A percentile compares a stretch with the other conserved stretches of the same genome.
phyloP scores from a whole-genome alignment of 257 asterid species.

The Buddleja alternifolia region DNA sequence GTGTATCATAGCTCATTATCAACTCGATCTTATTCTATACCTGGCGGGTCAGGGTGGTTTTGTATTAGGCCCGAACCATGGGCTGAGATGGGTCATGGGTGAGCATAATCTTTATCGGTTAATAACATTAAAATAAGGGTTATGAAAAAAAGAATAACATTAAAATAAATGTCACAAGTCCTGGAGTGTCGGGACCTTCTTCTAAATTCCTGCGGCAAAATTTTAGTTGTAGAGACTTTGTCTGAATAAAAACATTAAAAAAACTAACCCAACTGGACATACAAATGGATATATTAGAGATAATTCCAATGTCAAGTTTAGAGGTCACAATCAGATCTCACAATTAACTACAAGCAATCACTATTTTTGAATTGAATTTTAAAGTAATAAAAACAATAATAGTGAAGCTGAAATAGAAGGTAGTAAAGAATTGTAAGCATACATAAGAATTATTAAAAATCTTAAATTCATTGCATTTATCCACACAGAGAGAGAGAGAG shows the following conservation, averaged over 20 bases:
- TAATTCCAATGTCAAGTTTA: constrained; percentile 48
- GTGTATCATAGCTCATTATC: too few species aligned
- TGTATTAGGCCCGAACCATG: too few species aligned
- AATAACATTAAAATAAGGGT: too few species aligned
- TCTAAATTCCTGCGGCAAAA: not conserved
- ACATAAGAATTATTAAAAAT: not conserved
- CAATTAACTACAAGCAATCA: constrained; percentile 25
- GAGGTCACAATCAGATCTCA: constrained; percentile 47
- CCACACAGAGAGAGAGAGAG: not conserved
- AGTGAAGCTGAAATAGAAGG: constrained; percentile 8
- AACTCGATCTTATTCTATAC: too few species aligned
- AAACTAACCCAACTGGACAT: constrained; percentile 7
- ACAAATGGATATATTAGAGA: too few species aligned
- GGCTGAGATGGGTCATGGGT: too few species aligned
- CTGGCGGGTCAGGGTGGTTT: too few species aligned
- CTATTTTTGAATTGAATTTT: not conserved
- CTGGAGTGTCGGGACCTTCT: too few species aligned
- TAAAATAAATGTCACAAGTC: too few species aligned
- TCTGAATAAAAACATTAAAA: not conserved
- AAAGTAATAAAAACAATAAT: not conserved
- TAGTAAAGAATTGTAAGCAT: not conserved
- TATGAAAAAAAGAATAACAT: too few species aligned
- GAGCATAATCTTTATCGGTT: too few species aligned
- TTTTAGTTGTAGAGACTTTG: constrained; percentile 19
- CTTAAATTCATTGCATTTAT: constrained; percentile 28